Conservation (phyloP, 768 basidiomycete species). For the Podaxis pistillaris region DNA sequence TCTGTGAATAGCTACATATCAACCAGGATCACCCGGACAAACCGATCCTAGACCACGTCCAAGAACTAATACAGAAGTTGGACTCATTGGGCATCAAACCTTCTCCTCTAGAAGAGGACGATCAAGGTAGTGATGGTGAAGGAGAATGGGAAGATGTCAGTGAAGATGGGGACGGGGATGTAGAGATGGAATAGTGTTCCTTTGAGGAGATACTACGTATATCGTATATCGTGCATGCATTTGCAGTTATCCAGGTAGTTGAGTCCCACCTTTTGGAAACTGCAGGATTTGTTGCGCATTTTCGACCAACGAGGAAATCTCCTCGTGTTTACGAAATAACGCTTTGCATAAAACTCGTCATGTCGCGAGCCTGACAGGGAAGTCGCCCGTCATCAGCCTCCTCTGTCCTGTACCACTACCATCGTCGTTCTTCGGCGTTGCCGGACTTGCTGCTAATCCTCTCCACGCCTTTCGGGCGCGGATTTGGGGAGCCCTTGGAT, state of each 20-base stretch:
- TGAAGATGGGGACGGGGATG: constrained; percentile 54
- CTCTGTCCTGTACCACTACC: constrained; percentile 2
- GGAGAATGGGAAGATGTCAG: constrained; percentile 69
- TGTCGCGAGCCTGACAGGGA: no score
- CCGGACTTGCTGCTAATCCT: not conserved
- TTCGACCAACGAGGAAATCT: no score
- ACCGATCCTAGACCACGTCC: constrained; percentile 71
- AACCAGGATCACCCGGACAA: constrained; percentile 74
- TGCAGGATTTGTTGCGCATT: no score
- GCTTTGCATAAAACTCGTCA: no score
- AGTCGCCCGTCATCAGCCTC: no score
- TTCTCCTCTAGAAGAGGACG: constrained; percentile 51
- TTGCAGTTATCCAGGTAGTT: not conserved
- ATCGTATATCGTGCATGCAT: not conserved
- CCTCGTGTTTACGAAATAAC: no score
- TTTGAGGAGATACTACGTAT: not conserved
- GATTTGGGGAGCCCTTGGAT: not conserved
- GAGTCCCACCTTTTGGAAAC: no score
- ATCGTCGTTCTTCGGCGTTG: not conserved
- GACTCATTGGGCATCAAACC: constrained; percentile 65
- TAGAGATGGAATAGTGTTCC: constrained; percentile 50
- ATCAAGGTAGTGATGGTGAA: constrained; percentile 47
- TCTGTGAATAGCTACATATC: constrained; percentile 53
- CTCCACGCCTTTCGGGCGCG: not conserved
- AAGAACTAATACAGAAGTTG: constrained; percentile 69